Conservation (phyloP, 2,329 filamentous ascomycete species). For the Trichocomaceae sp. region DNA sequence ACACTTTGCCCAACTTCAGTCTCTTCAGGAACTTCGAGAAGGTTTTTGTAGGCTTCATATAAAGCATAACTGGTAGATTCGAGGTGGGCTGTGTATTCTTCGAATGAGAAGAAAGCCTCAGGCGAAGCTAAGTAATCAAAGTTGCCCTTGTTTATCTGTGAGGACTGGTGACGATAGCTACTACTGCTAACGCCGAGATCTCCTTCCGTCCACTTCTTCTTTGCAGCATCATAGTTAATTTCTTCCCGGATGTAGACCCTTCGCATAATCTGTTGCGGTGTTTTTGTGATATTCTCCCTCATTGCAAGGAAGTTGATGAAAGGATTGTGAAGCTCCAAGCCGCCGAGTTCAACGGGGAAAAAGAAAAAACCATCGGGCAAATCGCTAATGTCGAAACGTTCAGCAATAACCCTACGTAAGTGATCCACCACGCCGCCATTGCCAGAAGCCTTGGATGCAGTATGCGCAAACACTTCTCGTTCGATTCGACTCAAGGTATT, state of each 20-base stretch:
- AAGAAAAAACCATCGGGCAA: constrained; percentile 49
- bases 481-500: constrained; percentile 49
- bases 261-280: constrained; percentile 28
- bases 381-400: constrained; percentile 46
- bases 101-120: constrained; percentile 31
- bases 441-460: not conserved
- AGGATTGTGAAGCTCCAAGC: constrained; percentile 46
- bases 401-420: constrained; percentile 47
- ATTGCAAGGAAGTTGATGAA: constrained; percentile 45
- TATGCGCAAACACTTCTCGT: constrained; percentile 41
- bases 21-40: constrained; percentile 29
- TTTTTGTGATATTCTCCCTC: constrained; percentile 36
- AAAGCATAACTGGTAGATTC: constrained; percentile 30
- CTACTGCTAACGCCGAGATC: constrained; percentile 2
- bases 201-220: constrained; percentile 26
- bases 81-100: constrained; percentile 33
- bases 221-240: constrained; percentile 46
- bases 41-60: constrained; percentile 24
- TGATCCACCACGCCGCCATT: constrained; percentile 48
- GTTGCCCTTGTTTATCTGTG: constrained; percentile 10
- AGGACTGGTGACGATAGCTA: not conserved
- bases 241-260: constrained; percentile 41
- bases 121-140: not conserved
- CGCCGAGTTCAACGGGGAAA: constrained; percentile 47
- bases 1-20: constrained; percentile 23